Evolutionary conservation across 495 filamentous ascomycete species (phyloP), one percentile per base, ranked within the genome.

Genomic region (Aspergillus nanangensis): DNA sequence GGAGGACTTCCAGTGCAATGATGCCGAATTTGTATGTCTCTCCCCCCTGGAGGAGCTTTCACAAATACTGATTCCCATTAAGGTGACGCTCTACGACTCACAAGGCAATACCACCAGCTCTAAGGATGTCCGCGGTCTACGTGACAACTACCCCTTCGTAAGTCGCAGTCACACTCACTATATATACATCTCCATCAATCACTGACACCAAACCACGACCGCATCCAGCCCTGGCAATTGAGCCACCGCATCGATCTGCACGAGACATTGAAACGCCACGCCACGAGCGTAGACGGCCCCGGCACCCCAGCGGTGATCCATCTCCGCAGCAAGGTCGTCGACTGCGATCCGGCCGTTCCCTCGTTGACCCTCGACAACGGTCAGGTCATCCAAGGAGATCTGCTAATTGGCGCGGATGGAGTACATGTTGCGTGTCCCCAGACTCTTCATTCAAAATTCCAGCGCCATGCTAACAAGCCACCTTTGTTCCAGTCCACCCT

Each of bases 391-490:
- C 7, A 21, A 15, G 45, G 36, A 32, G 45, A 48, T 18, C 23
- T 48, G 1, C 3, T 48, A 8, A 33, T 48, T 22, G 45, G 45
- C 5, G 45, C 45, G 10, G 45, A 48, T 25, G 45, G 45, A 1
- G 45, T 35, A 5, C 45, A 48, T 24, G 41, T 44, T 4, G 8
- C 27, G 33, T 3, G 1, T 20, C 17, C 17, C 1, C 15, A 18
- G 17, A 31, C 19, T 19, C 7, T 4, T 20, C 8, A 7, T 44
- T 31, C n/a, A n/a, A n/a, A n/a, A n/a, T n/a, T n/a, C n/a, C n/a
- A n/a, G n/a, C n/a, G n/a, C n/a, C n/a, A n/a, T n/a, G n/a, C n/a
- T n/a, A n/a, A n/a, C n/a, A n/a, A n/a, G 14, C 15, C 23, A 21
- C 5, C 35, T 8, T 7, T 35, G 9, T 14, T 9, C 4, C 29